phyloP scores from a whole-genome alignment of 129 eudicot genomes.

The Dittrichia graveolens region DNA sequence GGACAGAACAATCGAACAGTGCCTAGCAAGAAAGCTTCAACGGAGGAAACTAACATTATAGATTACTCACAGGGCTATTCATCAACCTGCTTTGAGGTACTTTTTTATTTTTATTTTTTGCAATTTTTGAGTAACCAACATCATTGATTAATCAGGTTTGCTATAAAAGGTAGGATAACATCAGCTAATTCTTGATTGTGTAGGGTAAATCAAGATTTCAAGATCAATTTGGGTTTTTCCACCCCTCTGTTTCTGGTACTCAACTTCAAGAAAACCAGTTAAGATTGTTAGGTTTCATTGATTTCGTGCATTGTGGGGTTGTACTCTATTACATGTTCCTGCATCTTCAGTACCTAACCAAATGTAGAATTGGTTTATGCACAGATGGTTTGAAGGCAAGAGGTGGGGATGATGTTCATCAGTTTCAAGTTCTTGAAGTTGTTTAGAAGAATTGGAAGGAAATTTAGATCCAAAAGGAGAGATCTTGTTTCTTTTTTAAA shows the following conservation, averaged over 20 bases:
- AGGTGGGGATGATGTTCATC: constrained; percentile 24
- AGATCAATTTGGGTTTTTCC: constrained; percentile 52
- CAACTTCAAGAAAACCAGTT: constrained; percentile 71
- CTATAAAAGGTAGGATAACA: constrained; percentile 6
- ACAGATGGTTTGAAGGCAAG: constrained; percentile 42
- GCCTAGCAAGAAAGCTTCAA: constrained; percentile 35
- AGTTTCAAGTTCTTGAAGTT: constrained; percentile 5
- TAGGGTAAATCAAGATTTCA: constrained; percentile 55
- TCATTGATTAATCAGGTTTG: neutral
- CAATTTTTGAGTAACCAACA: neutral
- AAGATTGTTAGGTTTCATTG: constrained; percentile 22
- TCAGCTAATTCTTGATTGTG: constrained; percentile 15
- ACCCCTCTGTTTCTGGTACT: constrained; percentile 41
- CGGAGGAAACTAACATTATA: constrained; percentile 39
- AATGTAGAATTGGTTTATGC: constrained; percentile 30
- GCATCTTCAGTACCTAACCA: constrained; percentile 20
- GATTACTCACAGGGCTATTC: constrained; percentile 76
- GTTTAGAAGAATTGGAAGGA: constrained; percentile 24
- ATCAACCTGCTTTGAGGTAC: constrained; percentile 66
- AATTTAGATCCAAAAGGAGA: constrained; percentile 27
- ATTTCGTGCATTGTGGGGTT: constrained; percentile 28
- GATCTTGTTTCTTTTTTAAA: constrained; percentile 22
- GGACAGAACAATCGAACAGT: constrained; percentile 46
- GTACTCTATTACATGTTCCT: constrained; percentile 10
- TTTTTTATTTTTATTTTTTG: neutral